Evolutionary conservation across 169 alveolate genomes (phyloP).

Genomic region (Plasmodium gonderi): DNA sequence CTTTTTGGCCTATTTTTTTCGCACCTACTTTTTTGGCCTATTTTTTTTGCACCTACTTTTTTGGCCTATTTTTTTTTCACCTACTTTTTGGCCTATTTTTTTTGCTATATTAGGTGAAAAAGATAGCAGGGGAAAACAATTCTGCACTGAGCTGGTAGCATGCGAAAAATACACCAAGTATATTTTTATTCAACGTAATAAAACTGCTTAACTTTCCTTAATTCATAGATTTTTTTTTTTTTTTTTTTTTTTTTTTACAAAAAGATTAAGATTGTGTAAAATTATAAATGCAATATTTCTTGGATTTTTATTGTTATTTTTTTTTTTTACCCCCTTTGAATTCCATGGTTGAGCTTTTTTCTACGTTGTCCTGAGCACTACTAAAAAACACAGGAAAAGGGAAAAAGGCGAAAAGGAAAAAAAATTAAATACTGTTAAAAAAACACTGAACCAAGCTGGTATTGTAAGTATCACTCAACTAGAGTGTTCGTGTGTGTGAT

Average conservation of each 20-base stretch:
- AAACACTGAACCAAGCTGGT: background rate
- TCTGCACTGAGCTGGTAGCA: background rate
- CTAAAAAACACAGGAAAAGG: background rate
- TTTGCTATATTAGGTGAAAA: background rate
- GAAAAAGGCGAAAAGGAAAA: background rate
- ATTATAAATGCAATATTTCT: background rate
- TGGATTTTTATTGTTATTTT: background rate
- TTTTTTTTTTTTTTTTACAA: background rate
- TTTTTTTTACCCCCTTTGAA: background rate
- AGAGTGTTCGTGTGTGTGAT: background rate
- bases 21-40: too few relatives aligned
- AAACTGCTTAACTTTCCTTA: background rate
- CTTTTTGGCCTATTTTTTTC: too few relatives aligned
- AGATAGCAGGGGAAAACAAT: background rate
- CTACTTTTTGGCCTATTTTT: background rate
- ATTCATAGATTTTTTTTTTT: too few relatives aligned
- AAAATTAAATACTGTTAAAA: background rate
- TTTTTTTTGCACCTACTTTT: too few relatives aligned
- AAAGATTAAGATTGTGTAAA: background rate
- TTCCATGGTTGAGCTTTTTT: background rate
- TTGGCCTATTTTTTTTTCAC: background rate
- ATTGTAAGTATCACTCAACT: background rate
- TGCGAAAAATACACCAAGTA: background rate
- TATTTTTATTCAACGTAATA: background rate
- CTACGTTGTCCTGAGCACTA: background rate